Evolutionary conservation across 2,329 filamentous ascomycete species (phyloP), one percentile per base, ranked within the genome.

Genomic region (Beauveria brongniartii): DNA sequence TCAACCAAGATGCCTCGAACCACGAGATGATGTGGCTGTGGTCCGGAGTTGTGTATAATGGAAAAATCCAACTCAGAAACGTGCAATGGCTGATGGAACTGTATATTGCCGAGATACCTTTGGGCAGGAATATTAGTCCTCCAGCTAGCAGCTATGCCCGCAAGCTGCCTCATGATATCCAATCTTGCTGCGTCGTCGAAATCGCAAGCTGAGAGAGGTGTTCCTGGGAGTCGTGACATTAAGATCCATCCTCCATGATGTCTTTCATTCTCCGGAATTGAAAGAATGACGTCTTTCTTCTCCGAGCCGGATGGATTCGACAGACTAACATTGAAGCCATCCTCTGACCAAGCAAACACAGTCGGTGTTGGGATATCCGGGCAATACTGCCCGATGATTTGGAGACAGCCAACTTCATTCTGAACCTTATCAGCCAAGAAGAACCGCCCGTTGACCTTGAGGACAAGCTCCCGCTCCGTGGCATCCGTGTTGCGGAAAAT

Each of bases 391-490:
- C 63, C 50, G 10, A 67, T 44, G 2, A 67, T 41, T 18, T 62
- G 59, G 22, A 69, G 59, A 43, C 62, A 66, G 6, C 62, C 60
- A 2, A 68, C 66, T 50, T 69, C 67, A 37, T 68, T 68, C 43
- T 68, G 64, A 3, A 66, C 58, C 48, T 68, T 68, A 52, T 65
- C 61, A 1, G 61, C 60, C 3, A 57, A 63, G 37, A 67, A 69
- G 30, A 67, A 67, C 2, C 63, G 55, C 1, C 67, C 67, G 34
- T 66, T 66, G 26, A 64, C 61, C 46, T 68, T 68, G 14, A 68
- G 53, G 10, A 68, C 66, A 16, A 65, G n/a, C 2, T 65, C 57
- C 18, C 54, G 24, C 20, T 60, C 55, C 1, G 18, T 41, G 14
- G 14, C 51, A 8, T 30, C 26, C 16, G 30, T 53, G n/a, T 20